Evolutionary conservation across 129 eudicot species (phyloP), one percentile per base, ranked within the genome.

Genomic region (Artemisia argyi): DNA sequence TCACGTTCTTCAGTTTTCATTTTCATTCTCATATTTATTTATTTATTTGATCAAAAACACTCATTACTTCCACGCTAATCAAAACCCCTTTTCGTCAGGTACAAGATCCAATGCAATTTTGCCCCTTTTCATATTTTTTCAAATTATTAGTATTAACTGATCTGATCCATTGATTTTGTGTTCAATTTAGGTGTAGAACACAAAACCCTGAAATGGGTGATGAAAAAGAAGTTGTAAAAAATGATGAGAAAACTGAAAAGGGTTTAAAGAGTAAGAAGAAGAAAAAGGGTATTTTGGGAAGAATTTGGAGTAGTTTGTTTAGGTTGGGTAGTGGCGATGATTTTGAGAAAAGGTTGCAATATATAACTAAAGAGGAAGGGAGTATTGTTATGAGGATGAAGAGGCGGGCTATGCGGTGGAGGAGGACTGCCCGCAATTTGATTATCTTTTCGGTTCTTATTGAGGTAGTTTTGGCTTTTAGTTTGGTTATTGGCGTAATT

Each of bases 281-380:
- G 79, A 83, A 83, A 87, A 83, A 61, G 44, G 96, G 97, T 1
- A 11, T 94, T 11, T 50, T 94, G 1, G 84, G 89, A 35, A 82
- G 97, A 71, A 55, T 90, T 11, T 94, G 96, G 97, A 81, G 80
- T 64, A 65, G 84, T 42, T 13, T 94, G 42, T 86, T 90, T 79
- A 77, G 97, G 68, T 63, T 55, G 19, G 79, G 76, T 1, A 51
- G 92, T 57, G 88, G 92, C 48, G 92, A 90, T 76, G 98, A 90
- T 80, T 94, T 85, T 69, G 96, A 88, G 77, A 85, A 86, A 78
- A 88, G 98, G 69, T 65, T 94, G 82, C 77, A 90, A 72, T 72
- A 80, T 75, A 85, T 88, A 55, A 82, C 96, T 54, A 94, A 85
- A 81, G 93, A 85, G 75, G 98, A 94, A 72, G 95, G 89, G 60